Evolutionary conservation across 495 filamentous ascomycete species (phyloP).

Genomic region (Aspergillus bridgeri): DNA sequence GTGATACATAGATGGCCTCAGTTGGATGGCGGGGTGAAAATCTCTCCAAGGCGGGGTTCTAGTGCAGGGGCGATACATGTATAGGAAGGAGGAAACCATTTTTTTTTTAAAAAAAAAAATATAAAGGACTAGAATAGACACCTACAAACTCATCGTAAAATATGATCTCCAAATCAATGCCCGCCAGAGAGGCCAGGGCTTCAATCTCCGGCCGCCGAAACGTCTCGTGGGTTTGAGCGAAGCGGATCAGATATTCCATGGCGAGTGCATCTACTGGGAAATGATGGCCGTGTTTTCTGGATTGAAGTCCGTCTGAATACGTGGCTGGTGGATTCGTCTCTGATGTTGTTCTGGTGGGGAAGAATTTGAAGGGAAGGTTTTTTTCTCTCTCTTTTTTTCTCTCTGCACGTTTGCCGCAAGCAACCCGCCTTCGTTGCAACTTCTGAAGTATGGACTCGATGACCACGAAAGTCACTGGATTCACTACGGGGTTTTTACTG

Average conservation of each 20-base stretch:
- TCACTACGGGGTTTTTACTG: too few relatives aligned
- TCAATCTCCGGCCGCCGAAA: constrained; percentile 87
- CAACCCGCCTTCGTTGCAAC: neutral
- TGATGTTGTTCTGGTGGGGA: neutral
- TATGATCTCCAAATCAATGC: constrained; percentile 65
- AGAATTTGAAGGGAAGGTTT: neutral
- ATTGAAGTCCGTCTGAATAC: neutral
- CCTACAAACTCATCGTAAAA: constrained; percentile 71
- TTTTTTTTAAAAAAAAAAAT: constrained; percentile 1
- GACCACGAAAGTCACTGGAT: too few relatives aligned
- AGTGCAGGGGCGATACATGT: too few relatives aligned
- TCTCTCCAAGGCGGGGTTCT: neutral
- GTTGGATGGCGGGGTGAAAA: constrained; percentile 7
- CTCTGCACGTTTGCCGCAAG: neutral
- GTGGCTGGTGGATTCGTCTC: neutral
- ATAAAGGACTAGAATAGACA: neutral
- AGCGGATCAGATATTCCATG: constrained; percentile 85
- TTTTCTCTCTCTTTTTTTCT: constrained; percentile 9
- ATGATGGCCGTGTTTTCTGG: neutral
- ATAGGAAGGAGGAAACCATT: too few relatives aligned
- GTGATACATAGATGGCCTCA: constrained; percentile 1
- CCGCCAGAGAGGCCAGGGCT: constrained; percentile 67
- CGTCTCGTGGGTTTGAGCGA: constrained; percentile 84
- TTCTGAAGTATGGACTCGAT: neutral
- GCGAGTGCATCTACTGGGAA: neutral